Percentiles rank a stretch among this genome's conserved stretches.
phyloP scores from a whole-genome alignment of 768 basidiomycete species.

The Chalciporus chontae region DNA sequence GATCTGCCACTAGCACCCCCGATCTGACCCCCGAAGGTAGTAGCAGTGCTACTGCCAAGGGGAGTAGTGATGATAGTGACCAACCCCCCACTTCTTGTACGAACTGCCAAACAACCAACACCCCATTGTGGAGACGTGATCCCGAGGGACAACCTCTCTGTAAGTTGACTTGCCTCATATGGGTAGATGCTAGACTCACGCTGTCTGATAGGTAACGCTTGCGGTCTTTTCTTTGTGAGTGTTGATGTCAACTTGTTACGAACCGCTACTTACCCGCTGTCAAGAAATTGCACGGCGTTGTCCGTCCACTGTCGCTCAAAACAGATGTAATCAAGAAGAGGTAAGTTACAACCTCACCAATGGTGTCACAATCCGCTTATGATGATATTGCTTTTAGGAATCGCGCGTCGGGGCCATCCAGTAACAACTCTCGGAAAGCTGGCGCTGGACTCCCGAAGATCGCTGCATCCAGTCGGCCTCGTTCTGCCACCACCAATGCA shows the following conservation, averaged over 20 bases:
- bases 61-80: conserved; percentile 62
- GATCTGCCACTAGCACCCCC: conserved; percentile 66
- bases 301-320: conserved; percentile 90
- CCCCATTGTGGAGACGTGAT: conserved; percentile 89
- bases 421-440: conserved; percentile 60
- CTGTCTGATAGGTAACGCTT: conserved; percentile 67
- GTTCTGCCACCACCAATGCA: conserved; percentile 64
- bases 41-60: conserved; percentile 33
- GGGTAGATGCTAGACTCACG: conserved; percentile 12
- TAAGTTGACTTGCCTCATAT: conserved; percentile 36
- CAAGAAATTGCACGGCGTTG: conserved; percentile 94
- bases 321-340: conserved; percentile 98
- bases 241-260: not conserved
- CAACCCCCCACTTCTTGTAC: conserved; percentile 80
- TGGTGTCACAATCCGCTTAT: not conserved
- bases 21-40: conserved; percentile 42
- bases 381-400: conserved; percentile 45
- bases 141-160: conserved; percentile 91
- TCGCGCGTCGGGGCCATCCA: conserved; percentile 74
- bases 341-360: conserved; percentile 35
- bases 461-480: conserved; percentile 69
- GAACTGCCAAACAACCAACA: conserved; percentile 95
- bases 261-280: conserved; percentile 11
- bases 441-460: conserved; percentile 67
- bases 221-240: conserved; percentile 89